phyloP scores from a whole-genome alignment of 345 rosid genomes.

The Hirschfeldia incana region DNA sequence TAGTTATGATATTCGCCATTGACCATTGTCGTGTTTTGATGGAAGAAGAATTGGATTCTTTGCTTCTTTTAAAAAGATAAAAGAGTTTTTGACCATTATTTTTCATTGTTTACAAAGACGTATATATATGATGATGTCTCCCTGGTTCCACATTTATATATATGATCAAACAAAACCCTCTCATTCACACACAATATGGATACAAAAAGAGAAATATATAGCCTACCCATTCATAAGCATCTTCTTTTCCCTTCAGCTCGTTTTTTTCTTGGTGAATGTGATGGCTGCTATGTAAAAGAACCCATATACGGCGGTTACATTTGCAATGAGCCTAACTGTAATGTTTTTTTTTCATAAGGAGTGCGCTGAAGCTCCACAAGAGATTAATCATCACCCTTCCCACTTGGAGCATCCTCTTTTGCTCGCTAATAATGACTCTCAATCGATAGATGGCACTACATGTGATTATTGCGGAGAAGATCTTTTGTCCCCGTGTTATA shows the following conservation, averaged over 20 bases:
- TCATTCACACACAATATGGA: background rate
- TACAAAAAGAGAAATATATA: background rate
- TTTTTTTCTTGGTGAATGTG: rapidly evolving
- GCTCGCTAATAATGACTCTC: background rate
- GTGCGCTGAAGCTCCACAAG: background rate
- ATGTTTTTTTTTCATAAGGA: background rate
- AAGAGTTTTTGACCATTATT: background rate
- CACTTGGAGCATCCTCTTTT: background rate
- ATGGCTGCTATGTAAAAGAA: background rate
- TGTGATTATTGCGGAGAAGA: background rate
- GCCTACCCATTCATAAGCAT: background rate
- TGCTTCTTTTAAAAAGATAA: background rate
- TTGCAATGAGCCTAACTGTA: background rate
- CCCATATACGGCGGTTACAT: background rate
- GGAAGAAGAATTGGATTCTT: background rate
- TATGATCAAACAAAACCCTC: background rate
- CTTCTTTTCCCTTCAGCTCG: background rate
- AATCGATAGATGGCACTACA: background rate
- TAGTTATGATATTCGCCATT: background rate
- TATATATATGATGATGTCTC: conserved; percentile 1
- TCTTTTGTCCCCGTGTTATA: background rate
- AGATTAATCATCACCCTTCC: conserved; percentile 1
- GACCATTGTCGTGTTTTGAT: background rate
- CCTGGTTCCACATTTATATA: background rate
- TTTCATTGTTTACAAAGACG: background rate